These are phyloP conservation scores for Candida yuanshanica DNA, from an alignment of 805 yeast species.

Conservation along the genomic window DNA sequence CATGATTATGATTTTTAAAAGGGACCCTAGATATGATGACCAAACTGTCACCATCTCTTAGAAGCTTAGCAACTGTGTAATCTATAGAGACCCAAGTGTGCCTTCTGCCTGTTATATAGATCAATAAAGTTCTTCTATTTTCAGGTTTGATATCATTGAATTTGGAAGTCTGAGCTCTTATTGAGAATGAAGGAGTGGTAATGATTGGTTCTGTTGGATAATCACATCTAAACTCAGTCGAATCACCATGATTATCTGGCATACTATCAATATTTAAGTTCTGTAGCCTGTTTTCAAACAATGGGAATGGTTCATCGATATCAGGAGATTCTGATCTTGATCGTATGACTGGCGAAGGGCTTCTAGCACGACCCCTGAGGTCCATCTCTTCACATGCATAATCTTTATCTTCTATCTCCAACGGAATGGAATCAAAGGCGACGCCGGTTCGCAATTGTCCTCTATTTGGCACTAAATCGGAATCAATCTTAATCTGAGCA, in stretches of 20 bases:
- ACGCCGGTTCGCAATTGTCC: constrained; percentile 1
- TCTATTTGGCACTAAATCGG: neutral
- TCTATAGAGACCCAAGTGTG: constrained; percentile 76
- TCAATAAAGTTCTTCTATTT: constrained; percentile 45
- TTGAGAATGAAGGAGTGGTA: constrained; percentile 10
- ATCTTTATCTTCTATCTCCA: constrained; percentile 2
- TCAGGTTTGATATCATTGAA: neutral
- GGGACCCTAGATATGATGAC: constrained; percentile 54
- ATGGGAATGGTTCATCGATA: neutral
- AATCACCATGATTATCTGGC: neutral
- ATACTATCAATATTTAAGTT: neutral
- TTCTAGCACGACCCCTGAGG: neutral
- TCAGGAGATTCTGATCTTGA: constrained; percentile 1
- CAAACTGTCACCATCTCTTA: constrained; percentile 62
- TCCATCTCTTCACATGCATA: constrained; percentile 1
- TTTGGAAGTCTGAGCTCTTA: neutral
- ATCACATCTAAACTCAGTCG: constrained; percentile 6
- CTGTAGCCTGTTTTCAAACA: neutral
- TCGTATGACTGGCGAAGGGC: constrained; percentile 1
- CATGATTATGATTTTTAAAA: neutral
- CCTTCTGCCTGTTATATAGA: constrained; percentile 38
- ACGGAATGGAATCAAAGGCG: constrained; percentile 8
- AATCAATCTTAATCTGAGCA: neutral
- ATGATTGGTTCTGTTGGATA: constrained; percentile 19
- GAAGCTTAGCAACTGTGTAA: constrained; percentile 50